Percentiles rank a stretch among this genome's conserved stretches.
phyloP scores from a whole-genome alignment of 2,329 filamentous ascomycete species.

The Fusarium vanettenii region DNA sequence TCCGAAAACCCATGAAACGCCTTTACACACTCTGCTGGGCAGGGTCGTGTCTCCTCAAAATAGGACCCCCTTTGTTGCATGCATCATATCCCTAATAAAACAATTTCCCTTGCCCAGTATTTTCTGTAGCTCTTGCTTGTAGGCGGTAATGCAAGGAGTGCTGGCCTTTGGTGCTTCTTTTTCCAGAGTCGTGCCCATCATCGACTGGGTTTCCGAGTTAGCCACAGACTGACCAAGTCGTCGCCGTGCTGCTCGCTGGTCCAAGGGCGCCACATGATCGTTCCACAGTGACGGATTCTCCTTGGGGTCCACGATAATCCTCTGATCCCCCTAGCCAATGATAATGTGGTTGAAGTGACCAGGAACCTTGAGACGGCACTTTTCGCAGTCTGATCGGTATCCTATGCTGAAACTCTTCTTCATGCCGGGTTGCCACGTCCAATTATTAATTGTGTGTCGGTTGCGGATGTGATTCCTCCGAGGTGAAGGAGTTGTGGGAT shows the following conservation, averaged over 20 bases:
- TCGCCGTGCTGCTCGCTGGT: conserved; percentile 31
- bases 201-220: neutral
- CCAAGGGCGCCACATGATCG: conserved; percentile 40
- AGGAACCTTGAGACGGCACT: conserved; percentile 78
- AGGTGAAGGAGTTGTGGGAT: conserved; percentile 58
- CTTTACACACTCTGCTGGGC: neutral
- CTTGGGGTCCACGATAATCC: conserved; percentile 42
- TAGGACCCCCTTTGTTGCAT: neutral
- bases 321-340: conserved; percentile 62
- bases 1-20: neutral
- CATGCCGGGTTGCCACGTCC: conserved; percentile 72
- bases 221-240: conserved; percentile 1
- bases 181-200: neutral
- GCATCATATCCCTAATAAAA: neutral
- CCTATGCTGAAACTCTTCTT: conserved; percentile 83
- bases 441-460: conserved; percentile 69
- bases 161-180: neutral
- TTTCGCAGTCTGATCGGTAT: conserved; percentile 81
- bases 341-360: conserved; percentile 87
- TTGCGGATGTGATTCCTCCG: conserved; percentile 68
- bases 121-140: neutral
- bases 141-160: neutral
- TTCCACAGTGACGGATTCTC: conserved; percentile 39
- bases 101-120: neutral
- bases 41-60: neutral